Conservation (phyloP, 2,329 filamentous ascomycete species). For the Alternaria panax region DNA sequence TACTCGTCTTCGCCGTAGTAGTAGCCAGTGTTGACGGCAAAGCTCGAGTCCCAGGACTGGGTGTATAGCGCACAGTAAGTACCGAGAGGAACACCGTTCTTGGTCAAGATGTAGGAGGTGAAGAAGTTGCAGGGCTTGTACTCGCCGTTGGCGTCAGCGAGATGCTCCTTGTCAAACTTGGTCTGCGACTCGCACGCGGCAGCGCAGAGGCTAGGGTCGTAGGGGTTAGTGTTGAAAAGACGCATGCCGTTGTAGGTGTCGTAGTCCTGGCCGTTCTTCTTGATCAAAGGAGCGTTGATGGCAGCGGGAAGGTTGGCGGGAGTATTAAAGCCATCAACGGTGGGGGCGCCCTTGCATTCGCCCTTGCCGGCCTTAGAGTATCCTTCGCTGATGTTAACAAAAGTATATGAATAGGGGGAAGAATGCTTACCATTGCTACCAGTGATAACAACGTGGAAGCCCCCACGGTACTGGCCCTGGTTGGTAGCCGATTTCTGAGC, state of each 20-base stretch:
- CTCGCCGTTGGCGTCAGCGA: constrained; percentile 32
- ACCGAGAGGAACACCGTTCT: constrained; percentile 47
- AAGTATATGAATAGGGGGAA: neutral
- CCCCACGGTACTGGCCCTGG: constrained; percentile 30
- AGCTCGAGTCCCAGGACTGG: constrained; percentile 18
- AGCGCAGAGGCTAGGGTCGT: constrained; percentile 41
- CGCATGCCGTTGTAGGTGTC: constrained; percentile 41
- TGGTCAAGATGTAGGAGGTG: constrained; percentile 48
- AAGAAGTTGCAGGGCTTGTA: constrained; percentile 51
- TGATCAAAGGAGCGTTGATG: constrained; percentile 35
- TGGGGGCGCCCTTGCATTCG: constrained; percentile 9
- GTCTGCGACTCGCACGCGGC: constrained; percentile 48
- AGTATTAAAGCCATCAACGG: constrained; percentile 25
- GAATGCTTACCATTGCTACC: constrained; percentile 31
- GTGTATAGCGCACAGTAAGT: constrained; percentile 47
- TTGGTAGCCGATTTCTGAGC: constrained; percentile 27
- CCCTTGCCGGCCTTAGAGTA: constrained; percentile 32
- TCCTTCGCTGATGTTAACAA: constrained; percentile 3
- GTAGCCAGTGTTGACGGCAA: constrained; percentile 38
- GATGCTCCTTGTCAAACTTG: constrained; percentile 41
- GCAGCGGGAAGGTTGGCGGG: constrained; percentile 29
- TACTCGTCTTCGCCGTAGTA: constrained; percentile 16
- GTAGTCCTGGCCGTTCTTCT: constrained; percentile 16
- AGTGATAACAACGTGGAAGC: constrained; percentile 37
- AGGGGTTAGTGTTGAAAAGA: constrained; percentile 39